Evolutionary conservation across 345 rosid genomes (phyloP).

Genomic region (Mercurialis annua): DNA sequence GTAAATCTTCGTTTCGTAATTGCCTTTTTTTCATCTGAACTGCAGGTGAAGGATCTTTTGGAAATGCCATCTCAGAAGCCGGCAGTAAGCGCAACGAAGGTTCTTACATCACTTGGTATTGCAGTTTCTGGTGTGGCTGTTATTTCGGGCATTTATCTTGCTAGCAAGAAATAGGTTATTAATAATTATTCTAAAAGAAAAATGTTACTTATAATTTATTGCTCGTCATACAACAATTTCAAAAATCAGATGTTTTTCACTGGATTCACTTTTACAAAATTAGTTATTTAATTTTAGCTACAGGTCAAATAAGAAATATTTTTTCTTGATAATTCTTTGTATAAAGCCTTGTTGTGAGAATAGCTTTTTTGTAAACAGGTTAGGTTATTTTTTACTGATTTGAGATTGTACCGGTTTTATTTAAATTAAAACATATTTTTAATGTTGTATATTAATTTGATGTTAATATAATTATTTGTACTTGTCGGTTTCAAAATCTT

Average conservation of each 20-base stretch:
- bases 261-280: not conserved
- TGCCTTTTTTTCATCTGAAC: not conserved
- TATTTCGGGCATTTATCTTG: conserved; percentile 56
- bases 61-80: conserved; percentile 53
- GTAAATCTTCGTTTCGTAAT: not conserved
- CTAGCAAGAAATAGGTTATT: conserved; percentile 46
- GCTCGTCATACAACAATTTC: not conserved
- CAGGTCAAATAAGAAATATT: not conserved
- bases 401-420: not conserved
- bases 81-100: conserved; percentile 40
- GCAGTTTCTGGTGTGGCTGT: conserved; percentile 71
- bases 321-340: not conserved
- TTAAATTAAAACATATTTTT: too few species aligned
- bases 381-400: not conserved
- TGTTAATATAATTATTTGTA: too few species aligned
- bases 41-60: conserved; percentile 69
- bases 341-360: not conserved
- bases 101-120: conserved; percentile 60
- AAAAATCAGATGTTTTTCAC: not conserved
- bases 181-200: too few species aligned
- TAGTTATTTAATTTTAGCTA: not conserved
- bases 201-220: too few species aligned
- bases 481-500: too few species aligned
- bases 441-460: too few species aligned
- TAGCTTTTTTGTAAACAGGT: not conserved